A percentile compares a stretch with the other conserved stretches of the same genome.
Conservation (phyloP, 148 eudicot species). For the Dysphania ambrosioides region DNA sequence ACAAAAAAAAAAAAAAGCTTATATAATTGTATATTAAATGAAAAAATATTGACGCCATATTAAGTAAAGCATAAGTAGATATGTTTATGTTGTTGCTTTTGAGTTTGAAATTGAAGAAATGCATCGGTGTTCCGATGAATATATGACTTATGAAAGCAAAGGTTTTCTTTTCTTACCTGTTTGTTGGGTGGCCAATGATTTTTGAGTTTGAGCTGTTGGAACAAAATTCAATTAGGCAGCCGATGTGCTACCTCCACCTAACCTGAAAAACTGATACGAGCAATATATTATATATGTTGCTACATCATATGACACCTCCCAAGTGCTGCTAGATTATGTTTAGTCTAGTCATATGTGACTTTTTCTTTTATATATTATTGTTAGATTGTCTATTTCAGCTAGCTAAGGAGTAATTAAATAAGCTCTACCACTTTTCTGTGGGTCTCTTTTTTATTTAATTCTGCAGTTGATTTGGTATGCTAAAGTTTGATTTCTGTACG, state of each 20-base stretch:
- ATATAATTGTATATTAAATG: too few species aligned
- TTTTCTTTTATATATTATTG: conserved; percentile 6
- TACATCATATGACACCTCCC: neutral
- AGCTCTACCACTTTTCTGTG: conserved; percentile 17
- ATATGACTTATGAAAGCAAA: neutral
- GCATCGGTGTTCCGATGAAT: conserved; percentile 1
- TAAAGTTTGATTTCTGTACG: neutral
- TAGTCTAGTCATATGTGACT: conserved; percentile 9
- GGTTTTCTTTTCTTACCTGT: neutral
- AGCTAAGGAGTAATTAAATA: neutral
- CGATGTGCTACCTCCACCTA: conserved; percentile 20
- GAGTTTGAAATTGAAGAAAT: neutral
- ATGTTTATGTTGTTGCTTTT: neutral
- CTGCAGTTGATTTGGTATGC: neutral
- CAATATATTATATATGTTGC: too few species aligned
- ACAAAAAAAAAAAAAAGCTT: too few species aligned
- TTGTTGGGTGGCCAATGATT: conserved; percentile 25
- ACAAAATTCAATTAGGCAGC: conserved; percentile 16
- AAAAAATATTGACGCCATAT: too few species aligned
- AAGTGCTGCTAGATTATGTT: conserved; percentile 13
- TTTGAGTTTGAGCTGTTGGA: neutral
- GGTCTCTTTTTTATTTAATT: neutral
- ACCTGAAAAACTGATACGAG: conserved; percentile 10
- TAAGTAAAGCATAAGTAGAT: neutral
- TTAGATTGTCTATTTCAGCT: conserved; percentile 9